These are phyloP conservation scores for Apiospora pterosperma DNA, from an alignment of 2,329 filamentous ascomycete species.

Conservation along the genomic window DNA sequence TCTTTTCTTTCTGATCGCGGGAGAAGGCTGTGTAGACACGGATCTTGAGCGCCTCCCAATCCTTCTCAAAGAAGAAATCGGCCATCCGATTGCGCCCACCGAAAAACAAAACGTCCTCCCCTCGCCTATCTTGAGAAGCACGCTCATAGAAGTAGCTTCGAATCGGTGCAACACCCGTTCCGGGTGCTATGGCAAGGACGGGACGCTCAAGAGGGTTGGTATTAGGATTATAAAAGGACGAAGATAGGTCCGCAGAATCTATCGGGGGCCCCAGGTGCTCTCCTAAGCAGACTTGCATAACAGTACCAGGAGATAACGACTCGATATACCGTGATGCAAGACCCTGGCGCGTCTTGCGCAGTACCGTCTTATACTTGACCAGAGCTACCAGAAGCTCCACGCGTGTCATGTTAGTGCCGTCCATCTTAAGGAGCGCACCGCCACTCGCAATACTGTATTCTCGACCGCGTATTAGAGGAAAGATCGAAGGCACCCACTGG, in stretches of 20 bases:
- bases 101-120: constrained; percentile 64
- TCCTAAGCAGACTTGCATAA: constrained; percentile 58
- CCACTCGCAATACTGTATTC: constrained; percentile 92
- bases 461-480: constrained; percentile 81
- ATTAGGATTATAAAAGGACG: not conserved
- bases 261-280: constrained; percentile 31
- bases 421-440: constrained; percentile 36
- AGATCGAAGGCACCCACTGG: constrained; percentile 65
- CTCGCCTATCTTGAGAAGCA: constrained; percentile 20
- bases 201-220: constrained; percentile 35
- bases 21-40: constrained; percentile 66
- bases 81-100: constrained; percentile 72
- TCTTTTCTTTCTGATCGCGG: constrained; percentile 56
- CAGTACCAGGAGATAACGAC: constrained; percentile 54
- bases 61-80: constrained; percentile 79
- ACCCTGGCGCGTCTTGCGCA: constrained; percentile 78
- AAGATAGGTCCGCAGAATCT: constrained; percentile 6
- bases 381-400: constrained; percentile 80
- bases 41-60: constrained; percentile 61
- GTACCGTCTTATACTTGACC: constrained; percentile 86
- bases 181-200: constrained; percentile 76
- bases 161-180: constrained; percentile 84
- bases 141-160: constrained; percentile 78
- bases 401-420: constrained; percentile 30
- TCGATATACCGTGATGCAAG: constrained; percentile 87